These are phyloP conservation scores for Byssochlamys sp. DNA, from an alignment of 2,329 filamentous ascomycete species.

Conservation along the genomic window DNA sequence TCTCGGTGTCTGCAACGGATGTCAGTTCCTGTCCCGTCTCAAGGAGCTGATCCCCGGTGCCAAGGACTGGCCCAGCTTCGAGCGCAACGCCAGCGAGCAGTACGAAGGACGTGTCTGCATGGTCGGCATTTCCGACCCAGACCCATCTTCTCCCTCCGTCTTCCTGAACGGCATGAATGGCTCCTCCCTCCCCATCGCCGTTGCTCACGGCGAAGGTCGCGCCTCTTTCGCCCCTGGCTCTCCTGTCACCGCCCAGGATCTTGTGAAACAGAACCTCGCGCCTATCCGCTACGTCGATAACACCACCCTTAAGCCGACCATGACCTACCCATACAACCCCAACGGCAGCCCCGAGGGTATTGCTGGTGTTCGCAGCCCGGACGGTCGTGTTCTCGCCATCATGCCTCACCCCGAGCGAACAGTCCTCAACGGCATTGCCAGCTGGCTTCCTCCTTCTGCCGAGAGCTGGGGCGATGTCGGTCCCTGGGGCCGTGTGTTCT, in stretches of 20 bases:
- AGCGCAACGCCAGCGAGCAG: conserved; percentile 73
- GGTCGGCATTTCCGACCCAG: conserved; percentile 64
- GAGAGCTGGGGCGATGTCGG: conserved; percentile 70
- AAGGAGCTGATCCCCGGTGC: conserved; percentile 81
- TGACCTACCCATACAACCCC: conserved; percentile 78
- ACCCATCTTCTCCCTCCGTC: conserved; percentile 52
- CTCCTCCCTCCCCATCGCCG: conserved; percentile 71
- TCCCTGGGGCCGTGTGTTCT: conserved; percentile 78
- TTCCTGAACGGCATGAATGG: conserved; percentile 85
- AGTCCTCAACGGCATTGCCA: conserved; percentile 66
- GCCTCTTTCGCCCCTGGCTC: conserved; percentile 57
- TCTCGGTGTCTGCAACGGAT: conserved; percentile 92
- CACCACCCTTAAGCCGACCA: conserved; percentile 57
- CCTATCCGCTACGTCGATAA: conserved; percentile 82
- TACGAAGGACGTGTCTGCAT: conserved; percentile 83
- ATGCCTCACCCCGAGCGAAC: conserved; percentile 95
- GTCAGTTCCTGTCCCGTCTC: conserved; percentile 80
- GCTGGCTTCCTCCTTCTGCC: conserved; percentile 58
- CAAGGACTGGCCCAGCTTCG: conserved; percentile 71
- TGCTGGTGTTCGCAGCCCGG: conserved; percentile 64
- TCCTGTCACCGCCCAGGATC: conserved; percentile 32
- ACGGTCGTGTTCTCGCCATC: conserved; percentile 74
- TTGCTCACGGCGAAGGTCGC: conserved; percentile 84
- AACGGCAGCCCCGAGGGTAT: conserved; percentile 78
- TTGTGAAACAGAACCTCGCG: conserved; percentile 60